Evolutionary conservation across 202 grass and related monocot species (phyloP), one percentile per base, ranked within the genome.

Genomic region (Thinopyrum obtusiflorum): DNA sequence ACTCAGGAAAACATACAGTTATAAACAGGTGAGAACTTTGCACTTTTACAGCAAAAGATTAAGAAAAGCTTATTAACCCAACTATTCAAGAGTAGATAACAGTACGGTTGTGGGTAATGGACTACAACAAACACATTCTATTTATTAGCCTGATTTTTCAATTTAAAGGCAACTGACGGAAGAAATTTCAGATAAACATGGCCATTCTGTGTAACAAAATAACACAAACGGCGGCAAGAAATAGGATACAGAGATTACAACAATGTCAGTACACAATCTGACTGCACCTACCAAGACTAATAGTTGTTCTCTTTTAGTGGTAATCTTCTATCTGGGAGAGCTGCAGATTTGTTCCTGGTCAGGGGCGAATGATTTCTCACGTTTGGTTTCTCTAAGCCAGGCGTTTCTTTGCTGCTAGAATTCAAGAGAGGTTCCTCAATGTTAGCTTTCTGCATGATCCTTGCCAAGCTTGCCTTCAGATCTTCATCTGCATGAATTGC

Each of bases 301-400:
- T 87, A 92, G 68, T 95, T 92, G 28, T 95, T 31, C 78, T 95
- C 93, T 82, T 92, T 92, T n/a, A 92, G 62, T 36, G 90, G 93
- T 13, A 71, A 90, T 53, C 90, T 88, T 90, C 70, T 94, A 71
- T 87, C 88, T 26, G 40, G 23, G 47, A 72, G 81, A 24, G 72
- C 74, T 66, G 17, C 73, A 73, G 78, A 76, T 89, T 91, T 95
- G 42, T 90, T 92, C 74, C 65, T 92, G 65, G 66, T 18, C 23
- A 77, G 51, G 49, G 67, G 65, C 28, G 46, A 20, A 72, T 37
- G 68, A 60, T 29, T 85, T 68, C 10, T 86, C 24, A 4, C 29
- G 55, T 83, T 76, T 33, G 62, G 32, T 75, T 87, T 87, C 35
- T 85, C 82, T 35, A 71, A 74, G 78, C 15, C 33, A 37, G 9